phyloP scores from a whole-genome alignment of 441 rosid genomes.

The Oxalis stricta region DNA sequence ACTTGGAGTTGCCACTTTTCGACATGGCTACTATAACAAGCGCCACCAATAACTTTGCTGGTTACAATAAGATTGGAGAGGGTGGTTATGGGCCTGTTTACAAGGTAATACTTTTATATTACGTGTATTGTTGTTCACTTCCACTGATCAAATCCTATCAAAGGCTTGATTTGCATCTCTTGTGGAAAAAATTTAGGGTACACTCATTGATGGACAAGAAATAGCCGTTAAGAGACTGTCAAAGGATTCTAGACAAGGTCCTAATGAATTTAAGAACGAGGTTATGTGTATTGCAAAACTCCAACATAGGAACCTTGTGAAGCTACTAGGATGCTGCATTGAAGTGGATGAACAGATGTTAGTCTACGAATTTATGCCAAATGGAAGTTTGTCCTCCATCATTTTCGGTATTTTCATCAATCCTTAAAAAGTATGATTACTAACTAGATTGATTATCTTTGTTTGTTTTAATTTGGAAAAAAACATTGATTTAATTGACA shows the following conservation, averaged over 20 bases:
- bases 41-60: neutral
- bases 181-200: neutral
- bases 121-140: too few relatives aligned
- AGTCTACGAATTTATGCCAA: conserved; percentile 13
- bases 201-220: conserved; percentile 7
- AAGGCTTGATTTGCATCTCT: neutral
- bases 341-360: conserved; percentile 6
- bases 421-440: neutral
- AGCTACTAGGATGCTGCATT: conserved; percentile 19
- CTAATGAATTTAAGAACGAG: conserved; percentile 25
- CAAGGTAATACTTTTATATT: neutral
- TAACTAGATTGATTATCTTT: too few relatives aligned
- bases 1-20: neutral
- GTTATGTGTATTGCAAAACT: conserved; percentile 19
- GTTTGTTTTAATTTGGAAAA: neutral
- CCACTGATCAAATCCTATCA: too few relatives aligned
- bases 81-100: conserved; percentile 4
- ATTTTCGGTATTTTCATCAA: conserved; percentile 4
- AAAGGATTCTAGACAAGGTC: conserved; percentile 21
- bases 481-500: neutral
- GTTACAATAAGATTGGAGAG: neutral
- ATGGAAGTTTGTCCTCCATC: conserved; percentile 10
- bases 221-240: conserved; percentile 23
- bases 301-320: conserved; percentile 34
- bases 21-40: neutral